Evolutionary conservation across 2,329 filamentous ascomycete genomes (phyloP).

Genomic region (Colletotrichum paranaense): DNA sequence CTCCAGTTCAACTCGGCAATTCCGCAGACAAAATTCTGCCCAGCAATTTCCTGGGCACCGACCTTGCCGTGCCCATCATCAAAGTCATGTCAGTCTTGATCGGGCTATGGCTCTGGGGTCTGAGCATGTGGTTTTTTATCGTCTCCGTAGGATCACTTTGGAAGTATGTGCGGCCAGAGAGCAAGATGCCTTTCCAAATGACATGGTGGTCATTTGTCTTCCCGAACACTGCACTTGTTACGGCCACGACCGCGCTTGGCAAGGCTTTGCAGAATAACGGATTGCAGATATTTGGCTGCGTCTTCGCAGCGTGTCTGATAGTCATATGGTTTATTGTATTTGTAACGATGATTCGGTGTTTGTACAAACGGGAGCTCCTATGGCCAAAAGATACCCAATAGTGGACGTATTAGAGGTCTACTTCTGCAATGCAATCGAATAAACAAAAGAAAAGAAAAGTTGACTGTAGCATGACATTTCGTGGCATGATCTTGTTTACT

Average conservation of each 20-base stretch:
- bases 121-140: slow-evolving; percentile 88
- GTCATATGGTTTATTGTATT: slow-evolving; percentile 77
- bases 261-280: slow-evolving; percentile 68
- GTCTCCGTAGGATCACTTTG: slow-evolving; percentile 81
- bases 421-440: not conserved
- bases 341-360: slow-evolving; percentile 75
- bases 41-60: slow-evolving; percentile 52
- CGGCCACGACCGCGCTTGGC: slow-evolving; percentile 78
- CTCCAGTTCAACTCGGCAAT: slow-evolving; percentile 56
- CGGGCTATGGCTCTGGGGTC: slow-evolving; percentile 83
- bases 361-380: slow-evolving; percentile 74
- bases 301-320: slow-evolving; percentile 74
- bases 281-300: slow-evolving; percentile 75
- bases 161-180: slow-evolving; percentile 68
- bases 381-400: slow-evolving; percentile 73
- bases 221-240: slow-evolving; percentile 81
- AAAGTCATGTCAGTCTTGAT: slow-evolving; percentile 67
- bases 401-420: not conserved
- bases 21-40: slow-evolving; percentile 57
- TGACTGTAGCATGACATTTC: not conserved
- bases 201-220: slow-evolving; percentile 89
- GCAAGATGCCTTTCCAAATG: slow-evolving; percentile 81
- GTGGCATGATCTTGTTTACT: not conserved
- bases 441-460: not conserved
- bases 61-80: slow-evolving; percentile 56